phyloP scores from a whole-genome alignment of 768 basidiomycete species.

The Boletus subparvulus region DNA sequence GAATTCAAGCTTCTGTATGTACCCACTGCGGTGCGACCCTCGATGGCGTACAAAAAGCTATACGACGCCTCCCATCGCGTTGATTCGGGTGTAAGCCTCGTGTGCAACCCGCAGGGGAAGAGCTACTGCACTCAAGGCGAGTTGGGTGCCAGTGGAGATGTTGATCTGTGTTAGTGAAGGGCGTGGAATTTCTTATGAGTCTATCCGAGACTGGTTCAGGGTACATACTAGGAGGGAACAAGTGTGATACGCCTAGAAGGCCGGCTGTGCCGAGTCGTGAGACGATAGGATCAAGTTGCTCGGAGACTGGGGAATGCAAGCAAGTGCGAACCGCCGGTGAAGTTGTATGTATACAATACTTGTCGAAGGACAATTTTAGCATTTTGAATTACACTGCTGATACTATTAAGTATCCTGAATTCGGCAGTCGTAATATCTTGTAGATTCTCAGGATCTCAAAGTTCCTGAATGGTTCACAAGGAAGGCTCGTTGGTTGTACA shows the following conservation, averaged over 20 bases:
- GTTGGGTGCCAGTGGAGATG: conserved; percentile 15
- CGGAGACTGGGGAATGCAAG: too few relatives aligned
- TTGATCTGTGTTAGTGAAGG: conserved; percentile 36
- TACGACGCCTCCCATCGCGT: conserved; percentile 51
- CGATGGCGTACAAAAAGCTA: conserved; percentile 32
- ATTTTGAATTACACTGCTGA: too few relatives aligned
- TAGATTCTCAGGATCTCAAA: too few relatives aligned
- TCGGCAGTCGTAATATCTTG: too few relatives aligned
- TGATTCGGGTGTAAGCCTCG: neutral
- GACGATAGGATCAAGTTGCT: too few relatives aligned
- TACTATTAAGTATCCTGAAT: too few relatives aligned
- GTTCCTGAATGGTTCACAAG: neutral
- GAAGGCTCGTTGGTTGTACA: too few relatives aligned
- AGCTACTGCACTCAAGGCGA: conserved; percentile 56
- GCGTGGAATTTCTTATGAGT: conserved; percentile 51
- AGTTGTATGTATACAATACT: too few relatives aligned
- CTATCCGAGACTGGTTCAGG: conserved; percentile 46
- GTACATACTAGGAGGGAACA: neutral
- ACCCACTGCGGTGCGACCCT: conserved; percentile 16
- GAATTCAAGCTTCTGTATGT: conserved; percentile 37
- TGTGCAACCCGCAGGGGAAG: conserved; percentile 13
- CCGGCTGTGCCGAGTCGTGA: too few relatives aligned
- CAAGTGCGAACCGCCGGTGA: too few relatives aligned
- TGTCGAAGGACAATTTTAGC: too few relatives aligned
- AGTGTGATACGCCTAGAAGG: too few relatives aligned